phyloP scores from a whole-genome alignment of 1,284 basidiomycete species.

The Cerioporus squamosus region DNA sequence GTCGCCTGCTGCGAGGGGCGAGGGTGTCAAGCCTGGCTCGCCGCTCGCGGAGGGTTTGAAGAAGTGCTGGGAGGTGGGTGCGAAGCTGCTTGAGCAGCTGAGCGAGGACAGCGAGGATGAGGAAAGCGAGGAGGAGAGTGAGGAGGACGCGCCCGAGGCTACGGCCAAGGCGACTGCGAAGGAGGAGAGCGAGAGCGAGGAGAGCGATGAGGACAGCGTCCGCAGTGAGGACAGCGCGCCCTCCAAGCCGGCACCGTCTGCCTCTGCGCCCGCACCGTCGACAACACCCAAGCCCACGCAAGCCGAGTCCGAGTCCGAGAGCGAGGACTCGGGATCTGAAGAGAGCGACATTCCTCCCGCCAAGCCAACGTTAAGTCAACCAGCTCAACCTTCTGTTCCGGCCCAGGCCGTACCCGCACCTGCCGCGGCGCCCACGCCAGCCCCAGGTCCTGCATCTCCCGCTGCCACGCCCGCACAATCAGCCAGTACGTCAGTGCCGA shows the following conservation, averaged over 20 bases:
- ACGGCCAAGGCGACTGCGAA: slow-evolving; percentile 24
- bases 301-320: slow-evolving; percentile 31
- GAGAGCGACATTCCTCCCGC: slow-evolving; percentile 8
- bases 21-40: slow-evolving; percentile 43
- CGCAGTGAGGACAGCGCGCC: slow-evolving; percentile 13
- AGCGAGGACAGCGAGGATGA: slow-evolving; percentile 72
- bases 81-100: slow-evolving; percentile 77
- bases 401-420: slow-evolving; percentile 2
- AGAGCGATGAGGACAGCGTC: slow-evolving; percentile 21
- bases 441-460: background rate
- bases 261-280: background rate
- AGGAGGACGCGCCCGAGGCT: slow-evolving; percentile 44
- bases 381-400: background rate
- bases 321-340: slow-evolving; percentile 15
- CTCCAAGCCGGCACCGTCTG: background rate
- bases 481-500: background rate
- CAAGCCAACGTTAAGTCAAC: background rate
- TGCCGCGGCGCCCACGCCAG: background rate
- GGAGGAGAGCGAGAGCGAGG: slow-evolving; percentile 26
- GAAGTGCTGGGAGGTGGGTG: slow-evolving; percentile 74
- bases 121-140: slow-evolving; percentile 33
- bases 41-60: slow-evolving; percentile 55
- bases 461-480: background rate
- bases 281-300: slow-evolving; percentile 13
- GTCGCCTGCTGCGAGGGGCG: slow-evolving; percentile 53